Evolutionary conservation across 352 stramenopile species (phyloP).

Genomic region (Thraustochytrium striatum): DNA sequence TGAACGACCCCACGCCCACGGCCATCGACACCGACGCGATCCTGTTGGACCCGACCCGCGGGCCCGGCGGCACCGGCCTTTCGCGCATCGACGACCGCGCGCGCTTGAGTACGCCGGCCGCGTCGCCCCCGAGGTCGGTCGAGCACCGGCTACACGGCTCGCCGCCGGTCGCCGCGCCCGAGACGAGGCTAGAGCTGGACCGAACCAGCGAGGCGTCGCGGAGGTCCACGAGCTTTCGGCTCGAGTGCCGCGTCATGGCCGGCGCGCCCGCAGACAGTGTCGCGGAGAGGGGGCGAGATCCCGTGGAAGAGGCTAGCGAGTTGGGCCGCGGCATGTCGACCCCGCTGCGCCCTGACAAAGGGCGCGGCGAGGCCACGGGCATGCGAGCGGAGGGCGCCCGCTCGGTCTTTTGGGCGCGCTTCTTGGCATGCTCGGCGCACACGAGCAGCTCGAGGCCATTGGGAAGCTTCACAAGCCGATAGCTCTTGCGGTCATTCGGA

Average conservation of each 20-base stretch:
- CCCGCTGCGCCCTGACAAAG: conserved; percentile 57
- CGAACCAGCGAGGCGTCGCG: not conserved
- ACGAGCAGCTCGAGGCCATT: conserved; percentile 76
- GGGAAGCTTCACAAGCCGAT: conserved; percentile 68
- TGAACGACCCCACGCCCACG: conserved; percentile 40
- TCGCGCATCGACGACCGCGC: conserved; percentile 59
- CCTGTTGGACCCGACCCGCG: not conserved
- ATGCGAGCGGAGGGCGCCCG: not conserved
- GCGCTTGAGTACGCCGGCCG: conserved; percentile 26
- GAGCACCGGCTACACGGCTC: not conserved
- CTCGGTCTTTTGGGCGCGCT: not conserved
- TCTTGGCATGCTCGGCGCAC: conserved; percentile 54
- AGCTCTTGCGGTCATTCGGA: conserved; percentile 63
- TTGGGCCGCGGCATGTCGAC: conserved; percentile 55
- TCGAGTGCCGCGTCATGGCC: not conserved
- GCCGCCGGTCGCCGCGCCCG: not conserved
- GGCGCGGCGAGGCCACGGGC: not conserved
- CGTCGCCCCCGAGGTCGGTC: conserved; percentile 48
- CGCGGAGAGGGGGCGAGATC: not conserved
- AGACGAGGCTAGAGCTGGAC: not conserved
- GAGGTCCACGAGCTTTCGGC: not conserved
- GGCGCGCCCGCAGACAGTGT: not conserved
- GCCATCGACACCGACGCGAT: conserved; percentile 47
- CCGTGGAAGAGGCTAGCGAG: conserved; percentile 10
- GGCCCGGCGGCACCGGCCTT: conserved; percentile 65